Percentiles rank a stretch among this genome's conserved stretches.
These are phyloP conservation scores for Pseudophaeomoniella oleicola DNA, from an alignment of 2,329 filamentous ascomycete species.

Conservation along the genomic window DNA sequence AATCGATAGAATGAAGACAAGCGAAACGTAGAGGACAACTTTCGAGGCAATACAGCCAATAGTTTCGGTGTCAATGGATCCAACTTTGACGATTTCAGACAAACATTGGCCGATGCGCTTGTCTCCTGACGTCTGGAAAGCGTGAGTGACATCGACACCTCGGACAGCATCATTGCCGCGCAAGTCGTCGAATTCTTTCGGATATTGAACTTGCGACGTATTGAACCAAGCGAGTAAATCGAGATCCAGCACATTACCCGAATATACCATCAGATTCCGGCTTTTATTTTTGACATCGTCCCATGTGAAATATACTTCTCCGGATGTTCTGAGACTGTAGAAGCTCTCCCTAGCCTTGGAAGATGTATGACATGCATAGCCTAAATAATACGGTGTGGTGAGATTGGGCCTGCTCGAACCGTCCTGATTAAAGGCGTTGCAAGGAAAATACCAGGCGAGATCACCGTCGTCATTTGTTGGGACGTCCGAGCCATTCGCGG, in stretches of 20 bases:
- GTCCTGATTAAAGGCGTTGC: slow-evolving; percentile 82
- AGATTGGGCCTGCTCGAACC: slow-evolving; percentile 66
- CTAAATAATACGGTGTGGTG: slow-evolving; percentile 61
- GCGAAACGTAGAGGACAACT: slow-evolving; percentile 86
- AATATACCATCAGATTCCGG: slow-evolving; percentile 87
- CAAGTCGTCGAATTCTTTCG: slow-evolving; percentile 65
- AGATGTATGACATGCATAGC: slow-evolving; percentile 81
- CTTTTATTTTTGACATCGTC: slow-evolving; percentile 78
- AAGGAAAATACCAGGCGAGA: slow-evolving; percentile 95
- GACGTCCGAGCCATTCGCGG: slow-evolving; percentile 56
- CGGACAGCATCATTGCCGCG: slow-evolving; percentile 56
- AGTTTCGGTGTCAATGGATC: slow-evolving; percentile 86
- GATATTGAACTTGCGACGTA: slow-evolving; percentile 58
- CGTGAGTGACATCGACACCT: slow-evolving; percentile 77
- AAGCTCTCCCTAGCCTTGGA: slow-evolving; percentile 53
- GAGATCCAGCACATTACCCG: slow-evolving; percentile 81
- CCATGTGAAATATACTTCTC: slow-evolving; percentile 95
- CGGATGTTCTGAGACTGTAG: slow-evolving; percentile 55
- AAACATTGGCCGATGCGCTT: slow-evolving; percentile 78
- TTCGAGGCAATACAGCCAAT: slow-evolving; percentile 96
- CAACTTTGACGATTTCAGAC: slow-evolving; percentile 87
- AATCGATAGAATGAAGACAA: slow-evolving; percentile 82
- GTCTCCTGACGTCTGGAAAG: slow-evolving; percentile 64
- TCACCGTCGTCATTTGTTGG: slow-evolving; percentile 60
- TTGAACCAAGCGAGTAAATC: slow-evolving; percentile 87